phyloP scores from a whole-genome alignment of 108 stramenopile genomes.

The Skeletonema potamos region DNA sequence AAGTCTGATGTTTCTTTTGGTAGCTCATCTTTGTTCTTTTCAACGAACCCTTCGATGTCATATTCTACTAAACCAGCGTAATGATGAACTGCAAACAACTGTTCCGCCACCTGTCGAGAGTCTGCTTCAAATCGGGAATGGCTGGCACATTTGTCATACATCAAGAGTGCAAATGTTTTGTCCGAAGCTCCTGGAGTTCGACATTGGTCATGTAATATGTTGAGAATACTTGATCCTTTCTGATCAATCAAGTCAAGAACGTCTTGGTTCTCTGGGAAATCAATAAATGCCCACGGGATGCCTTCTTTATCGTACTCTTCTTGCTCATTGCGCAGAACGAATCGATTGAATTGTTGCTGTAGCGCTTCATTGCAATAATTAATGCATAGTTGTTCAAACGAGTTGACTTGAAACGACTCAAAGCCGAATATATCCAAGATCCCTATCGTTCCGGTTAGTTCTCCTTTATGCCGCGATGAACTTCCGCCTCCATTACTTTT shows the following conservation, averaged over 20 bases:
- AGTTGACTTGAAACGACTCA: slow-evolving; percentile 78
- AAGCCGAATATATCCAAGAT: slow-evolving; percentile 89
- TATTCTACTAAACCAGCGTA: slow-evolving; percentile 92
- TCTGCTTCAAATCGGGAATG: slow-evolving; percentile 67
- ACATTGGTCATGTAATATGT: slow-evolving; percentile 83
- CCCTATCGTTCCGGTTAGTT: neutral
- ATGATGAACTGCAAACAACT: slow-evolving; percentile 75
- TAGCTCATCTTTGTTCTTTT: slow-evolving; percentile 93
- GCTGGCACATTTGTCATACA: slow-evolving; percentile 63
- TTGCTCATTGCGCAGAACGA: slow-evolving; percentile 85
- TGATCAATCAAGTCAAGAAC: slow-evolving; percentile 93
- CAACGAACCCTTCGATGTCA: slow-evolving; percentile 77
- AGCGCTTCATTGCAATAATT: slow-evolving; percentile 94
- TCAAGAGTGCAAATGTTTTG: slow-evolving; percentile 57
- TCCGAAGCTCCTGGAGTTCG: slow-evolving; percentile 72
- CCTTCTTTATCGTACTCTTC: slow-evolving; percentile 86
- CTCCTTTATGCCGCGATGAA: neutral
- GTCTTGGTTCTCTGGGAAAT: slow-evolving; percentile 96
- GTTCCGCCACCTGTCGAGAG: slow-evolving; percentile 57
- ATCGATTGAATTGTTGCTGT: slow-evolving; percentile 92
- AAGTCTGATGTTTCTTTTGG: slow-evolving; percentile 78
- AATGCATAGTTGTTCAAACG: slow-evolving; percentile 96
- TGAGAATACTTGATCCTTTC: slow-evolving; percentile 73
- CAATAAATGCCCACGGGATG: slow-evolving; percentile 83
- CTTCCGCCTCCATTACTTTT: neutral